Base-by-base conservation (phyloP, 2,329 filamentous ascomycete genomes). In the Orbilia ellipsospora region DNA sequence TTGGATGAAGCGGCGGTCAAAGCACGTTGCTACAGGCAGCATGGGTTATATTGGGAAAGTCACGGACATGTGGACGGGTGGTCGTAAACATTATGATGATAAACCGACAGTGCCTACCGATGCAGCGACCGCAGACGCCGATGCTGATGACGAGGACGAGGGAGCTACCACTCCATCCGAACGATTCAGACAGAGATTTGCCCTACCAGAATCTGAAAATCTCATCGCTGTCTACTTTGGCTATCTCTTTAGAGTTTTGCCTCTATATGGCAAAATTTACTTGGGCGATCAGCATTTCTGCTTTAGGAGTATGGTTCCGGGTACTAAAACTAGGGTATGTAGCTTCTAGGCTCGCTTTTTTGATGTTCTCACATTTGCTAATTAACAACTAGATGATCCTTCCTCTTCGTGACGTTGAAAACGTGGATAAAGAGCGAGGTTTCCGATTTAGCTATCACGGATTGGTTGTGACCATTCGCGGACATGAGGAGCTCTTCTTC, bases 11-110 rank as follows among this genome's bases (percentile, higher is more conserved):
- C 90, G 87, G 67, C 89, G 91, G 20, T 90, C 93, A 20, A 91
- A 92, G 78, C 89, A 89, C 40, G 92, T 98, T 89, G 92, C 94
- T 5, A 92, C 90, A 0, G 94, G 97, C 81, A 96, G 94, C 0
- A 96, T 97, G 90, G 93, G 93, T 1, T 98, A 98, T 81, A 90
- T 97, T 36, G 94, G 96, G 80, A 98, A 97, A 82, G 94, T 98
- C 0, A 96, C 94, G 0, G 94, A 93, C 44, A 98, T 98, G 92
- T 95, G 95, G 89, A 92, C 93, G 78, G 95, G 95, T 40, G 92
- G 92, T 12, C 90, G 90, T 79, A 93, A 90, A 80, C 94, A 98
- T 82, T 99, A 98, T 80, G 1, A 82, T 83, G 52, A 86, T 84
- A 20, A 82, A 87, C 50, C 84, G 83, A 31, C 60, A 74, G n/a